These are phyloP conservation scores for Candida fluviatilis DNA, from an alignment of 805 yeast species.

Conservation along the genomic window DNA sequence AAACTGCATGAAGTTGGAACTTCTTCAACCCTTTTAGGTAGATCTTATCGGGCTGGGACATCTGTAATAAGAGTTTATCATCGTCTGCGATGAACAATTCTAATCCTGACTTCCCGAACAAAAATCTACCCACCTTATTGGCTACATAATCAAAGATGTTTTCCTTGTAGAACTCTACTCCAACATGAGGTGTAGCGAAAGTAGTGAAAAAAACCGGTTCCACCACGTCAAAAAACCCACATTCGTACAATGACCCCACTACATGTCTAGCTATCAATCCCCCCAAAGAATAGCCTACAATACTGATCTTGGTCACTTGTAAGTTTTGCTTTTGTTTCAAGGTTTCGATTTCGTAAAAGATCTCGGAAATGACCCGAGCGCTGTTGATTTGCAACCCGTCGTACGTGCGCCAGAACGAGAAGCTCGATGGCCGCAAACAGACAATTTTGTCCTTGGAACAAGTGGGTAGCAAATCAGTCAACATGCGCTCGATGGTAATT, in stretches of 20 bases:
- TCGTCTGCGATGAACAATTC: slow-evolving; percentile 36
- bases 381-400: slow-evolving; percentile 38
- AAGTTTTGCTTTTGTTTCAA: slow-evolving; percentile 24
- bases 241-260: slow-evolving; percentile 49
- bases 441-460: slow-evolving; percentile 24
- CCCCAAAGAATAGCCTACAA: slow-evolving; percentile 87
- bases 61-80: slow-evolving; percentile 42
- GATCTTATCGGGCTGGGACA: slow-evolving; percentile 49
- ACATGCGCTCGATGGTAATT: slow-evolving; percentile 30
- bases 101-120: slow-evolving; percentile 35
- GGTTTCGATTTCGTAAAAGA: slow-evolving; percentile 38
- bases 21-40: slow-evolving; percentile 52
- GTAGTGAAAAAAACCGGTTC: slow-evolving; percentile 37
- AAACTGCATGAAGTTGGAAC: slow-evolving; percentile 54
- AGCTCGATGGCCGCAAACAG: slow-evolving; percentile 35
- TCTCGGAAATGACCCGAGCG: slow-evolving; percentile 30
- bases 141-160: slow-evolving; percentile 29
- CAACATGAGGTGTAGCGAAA: slow-evolving; percentile 44
- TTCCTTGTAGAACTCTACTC: slow-evolving; percentile 33
- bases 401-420: slow-evolving; percentile 42
- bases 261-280: slow-evolving; percentile 81
- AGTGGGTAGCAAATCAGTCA: slow-evolving; percentile 22
- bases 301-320: slow-evolving; percentile 60
- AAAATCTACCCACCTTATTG: slow-evolving; percentile 27
- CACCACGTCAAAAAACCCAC: slow-evolving; percentile 32